Evolutionary conservation across 148 eudicot genomes (phyloP), one percentile per base, ranked within the genome.

Genomic region (Dysphania ambrosioides): DNA sequence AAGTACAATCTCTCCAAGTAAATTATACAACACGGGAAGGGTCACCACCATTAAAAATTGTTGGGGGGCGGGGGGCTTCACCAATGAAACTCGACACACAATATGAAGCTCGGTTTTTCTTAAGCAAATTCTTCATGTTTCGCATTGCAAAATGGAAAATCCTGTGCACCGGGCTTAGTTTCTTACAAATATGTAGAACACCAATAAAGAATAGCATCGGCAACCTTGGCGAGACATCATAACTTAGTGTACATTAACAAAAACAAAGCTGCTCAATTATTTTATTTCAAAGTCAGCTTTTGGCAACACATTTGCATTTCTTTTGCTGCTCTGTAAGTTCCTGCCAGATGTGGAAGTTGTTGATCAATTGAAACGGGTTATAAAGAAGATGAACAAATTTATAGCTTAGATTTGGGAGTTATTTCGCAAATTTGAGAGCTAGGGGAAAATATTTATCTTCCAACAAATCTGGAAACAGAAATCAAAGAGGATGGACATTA

Each of bases 251-350:
- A 40, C 70, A 35, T 58, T 23, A 8, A 65, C 59, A 69, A 53
- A 62, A 57, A 41, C 38, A 19, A 78, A n/a, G 77, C 68, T 60
- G 64, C 58, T 47, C 34, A 21, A 16, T 36, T 6, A 32, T 76
- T 42, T 44, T 56, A 71, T 66, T 60, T 6, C 15, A 9, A 35
- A 29, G 74, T 81, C 76, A 82, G 61, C 86, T 82, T 74, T 80
- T 84, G 30, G 60, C 72, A 58, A 53, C 10, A 84, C 96, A 93
- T 74, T 72, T 93, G 87, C 97, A 90, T 19, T 83, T 90, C 90
- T 86, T 88, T 82, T 93, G 93, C 68, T 85, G 89, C 86, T 93
- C 96, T 26, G 83, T 82, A 56, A 93, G 96, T 36, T 93, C 97
- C 97, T 93, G 92, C 78, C 79, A 80, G 49, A 57, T 29, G 44